Evolutionary conservation across 1,284 basidiomycete genomes (phyloP).

Genomic region (Meira miltonrushii): DNA sequence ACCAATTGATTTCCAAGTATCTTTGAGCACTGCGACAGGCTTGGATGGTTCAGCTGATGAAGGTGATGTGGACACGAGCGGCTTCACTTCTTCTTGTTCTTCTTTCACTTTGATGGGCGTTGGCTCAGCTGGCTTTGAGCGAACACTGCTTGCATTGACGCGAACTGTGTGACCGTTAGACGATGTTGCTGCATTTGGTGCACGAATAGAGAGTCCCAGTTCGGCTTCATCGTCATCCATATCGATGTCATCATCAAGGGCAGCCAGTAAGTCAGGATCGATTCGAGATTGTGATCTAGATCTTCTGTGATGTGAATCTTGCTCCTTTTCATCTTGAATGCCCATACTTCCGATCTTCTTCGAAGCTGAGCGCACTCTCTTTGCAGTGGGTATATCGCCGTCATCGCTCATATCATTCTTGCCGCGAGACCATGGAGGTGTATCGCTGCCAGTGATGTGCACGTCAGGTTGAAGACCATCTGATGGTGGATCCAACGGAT

Average conservation of each 20-base stretch:
- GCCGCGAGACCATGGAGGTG: constrained; percentile 32
- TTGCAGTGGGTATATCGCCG: constrained; percentile 6
- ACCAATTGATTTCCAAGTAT: constrained; percentile 11
- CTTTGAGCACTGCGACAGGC: background rate
- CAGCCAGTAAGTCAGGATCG: background rate
- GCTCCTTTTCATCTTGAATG: constrained; percentile 3
- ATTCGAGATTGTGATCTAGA: background rate
- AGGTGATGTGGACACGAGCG: background rate
- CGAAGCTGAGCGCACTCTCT: constrained; percentile 2
- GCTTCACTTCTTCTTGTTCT: constrained; percentile 11
- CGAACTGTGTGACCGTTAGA: too few relatives aligned
- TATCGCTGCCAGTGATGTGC: constrained; percentile 42
- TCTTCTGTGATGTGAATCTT: background rate
- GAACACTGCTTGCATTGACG: background rate
- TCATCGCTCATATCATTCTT: constrained; percentile 19
- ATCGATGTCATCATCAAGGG: constrained; percentile 21
- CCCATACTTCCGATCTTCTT: background rate
- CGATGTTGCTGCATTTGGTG: background rate
- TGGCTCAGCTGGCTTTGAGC: background rate
- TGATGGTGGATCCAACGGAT: constrained; percentile 19
- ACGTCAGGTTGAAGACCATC: constrained; percentile 20
- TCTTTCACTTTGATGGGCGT: background rate
- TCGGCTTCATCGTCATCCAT: constrained; percentile 22
- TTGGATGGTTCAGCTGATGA: background rate
- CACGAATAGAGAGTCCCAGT: constrained; percentile 22